Evolutionary conservation across 2,329 filamentous ascomycete species (phyloP).

Genomic region (Tetracladium maxilliforme): DNA sequence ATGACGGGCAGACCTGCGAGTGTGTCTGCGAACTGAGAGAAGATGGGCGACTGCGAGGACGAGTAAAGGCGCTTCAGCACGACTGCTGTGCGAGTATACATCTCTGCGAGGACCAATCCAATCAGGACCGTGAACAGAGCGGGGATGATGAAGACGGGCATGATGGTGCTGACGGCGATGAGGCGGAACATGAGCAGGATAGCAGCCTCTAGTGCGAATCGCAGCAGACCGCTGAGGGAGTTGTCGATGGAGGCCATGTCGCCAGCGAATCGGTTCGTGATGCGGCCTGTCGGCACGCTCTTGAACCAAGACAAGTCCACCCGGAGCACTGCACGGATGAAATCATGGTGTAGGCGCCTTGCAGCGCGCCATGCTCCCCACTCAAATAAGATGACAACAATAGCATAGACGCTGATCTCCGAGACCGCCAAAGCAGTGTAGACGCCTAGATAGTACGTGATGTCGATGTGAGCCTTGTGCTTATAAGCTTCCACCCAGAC

Average conservation of each 20-base stretch:
- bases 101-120: conserved; percentile 29
- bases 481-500: conserved; percentile 1
- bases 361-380: conserved; percentile 44
- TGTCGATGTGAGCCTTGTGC: too few relatives aligned
- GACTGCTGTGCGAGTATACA: conserved; percentile 33
- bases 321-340: conserved; percentile 34
- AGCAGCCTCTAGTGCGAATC: conserved; percentile 18
- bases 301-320: conserved; percentile 44
- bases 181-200: conserved; percentile 29
- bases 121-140: conserved; percentile 27
- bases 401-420: too few relatives aligned
- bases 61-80: conserved; percentile 29
- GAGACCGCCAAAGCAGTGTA: conserved; percentile 29
- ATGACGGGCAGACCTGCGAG: conserved; percentile 34
- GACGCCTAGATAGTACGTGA: conserved; percentile 36
- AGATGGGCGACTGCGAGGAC: too few relatives aligned
- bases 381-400: too few relatives aligned
- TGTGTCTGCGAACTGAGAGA: conserved; percentile 38
- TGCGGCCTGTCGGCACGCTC: conserved; percentile 32
- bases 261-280: conserved; percentile 39
- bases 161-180: conserved; percentile 30
- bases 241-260: conserved; percentile 42
- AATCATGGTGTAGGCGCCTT: conserved; percentile 31
- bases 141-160: conserved; percentile 34
- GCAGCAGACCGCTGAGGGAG: conserved; percentile 24